Base-by-base conservation (phyloP, 177 flowering plant genomes). In the Vitis hybrid region DNA sequence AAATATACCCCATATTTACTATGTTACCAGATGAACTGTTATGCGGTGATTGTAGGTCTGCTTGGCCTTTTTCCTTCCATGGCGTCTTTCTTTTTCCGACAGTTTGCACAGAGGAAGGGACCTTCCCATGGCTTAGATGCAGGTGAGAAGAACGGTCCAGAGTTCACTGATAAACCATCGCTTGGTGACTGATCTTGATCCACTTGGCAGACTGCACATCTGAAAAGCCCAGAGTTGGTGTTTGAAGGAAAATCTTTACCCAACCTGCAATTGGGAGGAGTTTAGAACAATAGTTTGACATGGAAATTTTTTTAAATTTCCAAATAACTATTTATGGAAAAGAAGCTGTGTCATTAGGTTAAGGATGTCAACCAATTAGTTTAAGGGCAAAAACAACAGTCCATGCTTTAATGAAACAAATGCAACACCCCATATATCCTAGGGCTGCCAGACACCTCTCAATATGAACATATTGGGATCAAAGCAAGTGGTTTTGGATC, bases 41-140 rank as follows among this genome's bases (percentile, higher is more conserved):
- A 88, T 5, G 81, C 65, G 32, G 65, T 70, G 67, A 80, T 69
- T 65, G 83, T 69, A 2, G 82, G 71, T 76, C 67, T 74, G 79
- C 88, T 86, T 2, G 92, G 85, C 18, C 91, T 83, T 76, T 89
- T 95, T 57, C 99, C 98, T 89, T 95, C 99, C 99, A 93, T 93
- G 62, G 99, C 99, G 56, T 95, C 99, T 78, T 93, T 91, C 84
- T 95, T 95, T 60, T 74, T 78, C 63, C 79, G 84, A 72, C 98
- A 94, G 39, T 69, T 86, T 45, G 81, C 66, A 78, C 97, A 93
- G 56, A 93, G 92, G 79, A 85, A 91, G 13, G 95, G 99, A 2
- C 97, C 97, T 76, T 91, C 92, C 88, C 92, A 88, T 30, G 92
- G 90, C 78, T 84, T 92, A 45, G 90, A 81, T 54, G 86, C 57